A percentile compares a stretch with the other conserved stretches of the same genome.
phyloP scores from a whole-genome alignment of 352 stramenopile genomes.

The Blastocystis sp. region DNA sequence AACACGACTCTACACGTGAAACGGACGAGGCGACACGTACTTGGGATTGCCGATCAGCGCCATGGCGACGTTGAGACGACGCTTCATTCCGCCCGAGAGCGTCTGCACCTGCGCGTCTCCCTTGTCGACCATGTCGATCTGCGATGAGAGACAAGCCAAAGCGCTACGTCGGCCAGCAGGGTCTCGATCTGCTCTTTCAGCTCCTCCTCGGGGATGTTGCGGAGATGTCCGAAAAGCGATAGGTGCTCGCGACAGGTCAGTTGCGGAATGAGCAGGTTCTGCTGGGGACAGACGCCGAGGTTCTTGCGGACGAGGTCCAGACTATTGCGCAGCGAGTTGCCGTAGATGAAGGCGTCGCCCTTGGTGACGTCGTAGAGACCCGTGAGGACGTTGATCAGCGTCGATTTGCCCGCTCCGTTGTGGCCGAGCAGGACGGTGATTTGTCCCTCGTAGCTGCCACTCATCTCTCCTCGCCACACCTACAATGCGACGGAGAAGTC shows the following conservation, averaged over 20 bases:
- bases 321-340: conserved; percentile 58
- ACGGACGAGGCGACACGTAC: conserved; percentile 32
- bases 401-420: conserved; percentile 65
- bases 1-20: conserved; percentile 58
- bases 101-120: conserved; percentile 63
- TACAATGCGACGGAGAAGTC: conserved; percentile 37
- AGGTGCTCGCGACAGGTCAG: conserved; percentile 62
- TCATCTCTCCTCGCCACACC: background rate
- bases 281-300: conserved; percentile 71
- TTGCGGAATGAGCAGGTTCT: conserved; percentile 71
- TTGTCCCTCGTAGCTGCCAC: conserved; percentile 58
- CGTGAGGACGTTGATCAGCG: conserved; percentile 61
- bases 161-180: background rate
- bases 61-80: conserved; percentile 71
- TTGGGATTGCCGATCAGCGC: conserved; percentile 67
- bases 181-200: conserved; percentile 29
- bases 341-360: conserved; percentile 60
- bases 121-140: conserved; percentile 59
- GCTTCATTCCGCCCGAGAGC: conserved; percentile 74
- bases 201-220: background rate
- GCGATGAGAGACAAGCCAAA: background rate
- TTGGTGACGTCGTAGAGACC: conserved; percentile 58
- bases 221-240: conserved; percentile 49
- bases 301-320: conserved; percentile 68
- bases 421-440: conserved; percentile 61